These are phyloP conservation scores for Suillus weaverae DNA, from an alignment of 768 basidiomycete species.

Conservation along the genomic window DNA sequence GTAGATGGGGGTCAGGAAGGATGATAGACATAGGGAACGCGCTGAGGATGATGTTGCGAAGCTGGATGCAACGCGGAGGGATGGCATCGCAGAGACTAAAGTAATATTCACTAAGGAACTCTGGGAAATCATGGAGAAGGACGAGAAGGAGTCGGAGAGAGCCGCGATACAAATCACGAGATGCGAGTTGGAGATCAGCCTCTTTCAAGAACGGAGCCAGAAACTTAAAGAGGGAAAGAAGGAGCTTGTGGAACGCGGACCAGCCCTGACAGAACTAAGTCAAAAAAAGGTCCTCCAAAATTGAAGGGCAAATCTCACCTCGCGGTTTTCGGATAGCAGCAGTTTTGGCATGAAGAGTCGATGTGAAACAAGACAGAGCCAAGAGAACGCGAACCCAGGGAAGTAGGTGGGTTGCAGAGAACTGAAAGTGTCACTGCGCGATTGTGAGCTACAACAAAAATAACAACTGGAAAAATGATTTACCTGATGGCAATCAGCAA, in stretches of 20 bases:
- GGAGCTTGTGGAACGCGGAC: slow-evolving; percentile 92
- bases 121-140: slow-evolving; percentile 97
- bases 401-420: slow-evolving; percentile 95
- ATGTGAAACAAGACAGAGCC: slow-evolving; percentile 96
- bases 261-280: slow-evolving; percentile 61
- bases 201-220: slow-evolving; percentile 86
- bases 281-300: slow-evolving; percentile 9
- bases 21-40: slow-evolving; percentile 84
- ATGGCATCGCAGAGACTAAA: slow-evolving; percentile 94
- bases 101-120: slow-evolving; percentile 96
- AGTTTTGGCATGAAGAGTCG: slow-evolving; percentile 97
- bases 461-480: slow-evolving; percentile 13
- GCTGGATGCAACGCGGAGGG: slow-evolving; percentile 89
- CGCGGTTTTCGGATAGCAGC: slow-evolving; percentile 81
- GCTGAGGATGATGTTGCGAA: slow-evolving; percentile 94
- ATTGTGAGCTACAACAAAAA: slow-evolving; percentile 5
- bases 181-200: slow-evolving; percentile 75
- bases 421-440: slow-evolving; percentile 84
- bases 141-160: slow-evolving; percentile 89
- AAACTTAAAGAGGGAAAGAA: slow-evolving; percentile 95
- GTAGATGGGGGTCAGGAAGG: slow-evolving; percentile 86
- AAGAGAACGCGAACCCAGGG: slow-evolving; percentile 97
- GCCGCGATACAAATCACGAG: slow-evolving; percentile 87
- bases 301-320: slow-evolving; percentile 46
- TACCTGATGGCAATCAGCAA: slow-evolving; percentile 87